Percentiles rank a stretch among this genome's conserved stretches.
Evolutionary conservation across 441 rosid genomes (phyloP).

Genomic region (Corymbia citriodora): DNA sequence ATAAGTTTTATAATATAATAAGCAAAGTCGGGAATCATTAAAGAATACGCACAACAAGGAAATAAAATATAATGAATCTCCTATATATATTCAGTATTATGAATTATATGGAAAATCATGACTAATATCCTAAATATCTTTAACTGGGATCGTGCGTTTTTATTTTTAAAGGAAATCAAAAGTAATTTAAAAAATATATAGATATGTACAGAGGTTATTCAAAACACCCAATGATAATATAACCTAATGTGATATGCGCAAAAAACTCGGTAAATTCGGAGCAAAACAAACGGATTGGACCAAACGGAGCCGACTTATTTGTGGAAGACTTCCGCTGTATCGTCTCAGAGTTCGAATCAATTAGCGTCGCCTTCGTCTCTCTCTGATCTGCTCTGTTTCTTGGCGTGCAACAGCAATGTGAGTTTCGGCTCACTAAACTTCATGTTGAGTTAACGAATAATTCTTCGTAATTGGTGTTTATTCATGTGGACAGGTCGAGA

Average conservation of each 20-base stretch:
- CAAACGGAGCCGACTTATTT: neutral
- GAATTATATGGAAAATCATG: neutral
- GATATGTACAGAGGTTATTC: neutral
- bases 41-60: neutral
- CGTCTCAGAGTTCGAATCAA: neutral
- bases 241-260: neutral
- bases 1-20: too few species aligned
- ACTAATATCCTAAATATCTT: neutral
- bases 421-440: neutral
- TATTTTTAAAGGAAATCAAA: neutral
- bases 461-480: neutral
- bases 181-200: neutral
- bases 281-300: neutral
- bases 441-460: neutral
- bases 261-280: neutral
- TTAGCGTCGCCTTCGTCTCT: neutral
- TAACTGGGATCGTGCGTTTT: accelerated
- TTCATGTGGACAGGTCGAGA: conserved; percentile 55
- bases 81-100: accelerated
- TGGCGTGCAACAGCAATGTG: neutral
- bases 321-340: neutral
- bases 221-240: neutral
- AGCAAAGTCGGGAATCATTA: neutral
- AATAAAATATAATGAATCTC: neutral
- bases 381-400: neutral